Base-by-base conservation (phyloP, 2,329 filamentous ascomycete genomes). In the Ampelomyces quisqualis region DNA sequence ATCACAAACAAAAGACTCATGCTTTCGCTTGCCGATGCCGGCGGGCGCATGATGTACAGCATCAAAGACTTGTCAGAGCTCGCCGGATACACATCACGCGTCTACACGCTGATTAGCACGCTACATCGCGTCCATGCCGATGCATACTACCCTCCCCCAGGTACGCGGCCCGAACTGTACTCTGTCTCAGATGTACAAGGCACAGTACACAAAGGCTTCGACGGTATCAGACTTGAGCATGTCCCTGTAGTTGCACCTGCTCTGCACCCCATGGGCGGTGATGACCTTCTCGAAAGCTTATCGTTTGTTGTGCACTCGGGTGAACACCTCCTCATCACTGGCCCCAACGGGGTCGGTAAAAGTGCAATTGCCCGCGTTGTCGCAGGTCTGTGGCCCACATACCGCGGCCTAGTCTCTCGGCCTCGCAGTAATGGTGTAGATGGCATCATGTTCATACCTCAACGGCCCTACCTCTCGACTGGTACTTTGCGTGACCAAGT, bases 1-100 rank as follows among this genome's bases (percentile, higher is more conserved):
- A 96, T 98, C 70, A 98, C 93, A 9, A 98, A 98, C 73, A 97
- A 98, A 70, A 84, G 93, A 4, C 83, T 98, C 26, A 97, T 98
- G 93, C 79, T 98, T 21, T 97, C 91, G 11, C 79, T 98, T 24
- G 93, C 93, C 7, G 93, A 98, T 69, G 93, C 93, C 2, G 93
- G 93, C 44, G 91, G 91, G 18, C 81, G 93, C 32, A 96, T 98
- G 89, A 98, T 98, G 93, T 98, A 98, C 74, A 93, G 88, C 48
- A 95, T 98, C 75, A 98, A 98, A 71, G 94, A 98, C 62, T 80
- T 98, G 23, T 90, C 90, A 1, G 93, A 98, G 66, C 77, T 98
- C 22, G 93, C 93, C 4, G 93, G 93, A 15, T 94, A 97, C 72
- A 98, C 93, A 0, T 95, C 89, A 43, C 84, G 93, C 30, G 90